These are phyloP conservation scores for Lodderomyces oxycetoniae DNA, from an alignment of 1,139 yeast species.

Conservation along the genomic window DNA sequence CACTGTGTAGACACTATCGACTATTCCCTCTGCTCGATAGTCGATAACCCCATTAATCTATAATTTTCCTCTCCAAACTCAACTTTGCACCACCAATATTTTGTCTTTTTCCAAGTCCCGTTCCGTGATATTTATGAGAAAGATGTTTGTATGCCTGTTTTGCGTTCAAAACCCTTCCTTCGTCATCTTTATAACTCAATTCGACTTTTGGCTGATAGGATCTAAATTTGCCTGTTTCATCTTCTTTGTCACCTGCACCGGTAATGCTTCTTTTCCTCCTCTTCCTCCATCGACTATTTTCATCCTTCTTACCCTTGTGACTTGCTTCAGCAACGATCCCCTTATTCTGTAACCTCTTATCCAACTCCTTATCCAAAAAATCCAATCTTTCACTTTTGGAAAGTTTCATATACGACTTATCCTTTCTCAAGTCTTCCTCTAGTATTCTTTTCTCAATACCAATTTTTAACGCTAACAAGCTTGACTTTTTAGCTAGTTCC, in stretches of 20 bases:
- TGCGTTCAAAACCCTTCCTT: conserved; percentile 58
- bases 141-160: conserved; percentile 83
- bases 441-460: conserved; percentile 37
- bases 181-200: conserved; percentile 64
- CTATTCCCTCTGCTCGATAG: too few species aligned
- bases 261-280: neutral
- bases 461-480: conserved; percentile 29
- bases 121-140: conserved; percentile 86
- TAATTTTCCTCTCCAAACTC: too few species aligned
- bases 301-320: conserved; percentile 3
- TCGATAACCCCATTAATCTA: too few species aligned
- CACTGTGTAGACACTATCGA: too few species aligned
- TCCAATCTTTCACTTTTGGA: conserved; percentile 28
- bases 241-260: neutral
- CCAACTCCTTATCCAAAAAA: conserved; percentile 26
- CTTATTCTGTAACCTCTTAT: conserved; percentile 26
- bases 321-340: conserved; percentile 17
- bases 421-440: conserved; percentile 35
- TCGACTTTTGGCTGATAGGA: conserved; percentile 63
- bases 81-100: too few species aligned
- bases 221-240: conserved; percentile 11
- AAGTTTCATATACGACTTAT: conserved; percentile 28
- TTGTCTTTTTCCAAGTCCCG: conserved; percentile 13
- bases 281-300: neutral
- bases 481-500: conserved; percentile 26